Base-by-base conservation (phyloP, 257 asterid genomes). In the Nicotiana attenuata region DNA sequence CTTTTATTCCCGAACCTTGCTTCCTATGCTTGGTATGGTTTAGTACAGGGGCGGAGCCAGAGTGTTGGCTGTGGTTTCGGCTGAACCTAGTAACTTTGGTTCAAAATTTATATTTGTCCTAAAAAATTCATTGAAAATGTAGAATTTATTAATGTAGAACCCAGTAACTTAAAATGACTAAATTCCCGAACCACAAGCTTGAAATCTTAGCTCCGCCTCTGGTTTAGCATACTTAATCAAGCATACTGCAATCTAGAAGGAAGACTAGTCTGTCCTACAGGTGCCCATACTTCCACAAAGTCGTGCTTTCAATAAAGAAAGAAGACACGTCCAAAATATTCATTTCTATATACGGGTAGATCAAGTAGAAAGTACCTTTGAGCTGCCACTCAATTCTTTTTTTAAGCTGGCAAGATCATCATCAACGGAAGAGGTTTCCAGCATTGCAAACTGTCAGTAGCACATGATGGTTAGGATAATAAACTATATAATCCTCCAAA, bases 351-450 rank as follows among this genome's bases (percentile, higher is more conserved):
- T 38, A 26, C 5, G 73, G 66, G 68, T 19, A 22, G 67, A 24
- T 78, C 3, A n/a, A 73, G 81, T 67, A 80, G 10, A 61, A 50
- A 15, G 5, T 45, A 93, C 98, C 97, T 89, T 92, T 53, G 95
- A 82, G 85, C 89, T 86, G 81, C 97, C 97, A 16, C 94, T 88
- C 66, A 96, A 57, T 85, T 94, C 97, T 83, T 87, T 93, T 90
- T 92, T 96, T 88, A 96, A 83, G 76, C 75, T 80, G 20, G 93
- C 93, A 35, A 96, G 95, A 83, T 96, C 99, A 80, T 94, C 98
- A 83, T 96, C 99, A 77, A 96, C 99, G 14, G 98, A 94, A 77
- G 97, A 87, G 77, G 90, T 88, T 91, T 96, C 99, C 52, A 96
- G 93, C 84, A 94, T 47, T 3, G 97, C 97, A 91, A 96, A 96